Conservation (phyloP, 2,329 filamentous ascomycete genomes). For the Lecanosticta acicola region DNA sequence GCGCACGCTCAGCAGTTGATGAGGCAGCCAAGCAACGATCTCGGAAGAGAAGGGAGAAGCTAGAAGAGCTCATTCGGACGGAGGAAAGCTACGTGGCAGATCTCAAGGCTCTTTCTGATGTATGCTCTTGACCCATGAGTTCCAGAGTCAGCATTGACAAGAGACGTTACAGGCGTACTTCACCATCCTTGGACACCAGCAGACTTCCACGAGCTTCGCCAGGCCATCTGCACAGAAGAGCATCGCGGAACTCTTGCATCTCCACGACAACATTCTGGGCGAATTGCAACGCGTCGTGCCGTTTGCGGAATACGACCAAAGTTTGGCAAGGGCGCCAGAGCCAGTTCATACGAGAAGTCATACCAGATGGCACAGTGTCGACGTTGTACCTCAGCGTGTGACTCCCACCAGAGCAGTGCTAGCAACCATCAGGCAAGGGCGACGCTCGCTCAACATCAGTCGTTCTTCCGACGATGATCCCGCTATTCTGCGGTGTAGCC, state of each 20-base stretch:
- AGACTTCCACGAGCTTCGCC: constrained; percentile 24
- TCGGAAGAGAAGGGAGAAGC: constrained; percentile 67
- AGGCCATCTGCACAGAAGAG: constrained; percentile 27
- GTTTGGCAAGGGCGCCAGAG: constrained; percentile 10
- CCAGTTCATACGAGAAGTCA: constrained; percentile 34
- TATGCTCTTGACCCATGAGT: constrained; percentile 39
- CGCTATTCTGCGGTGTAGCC: constrained; percentile 43
- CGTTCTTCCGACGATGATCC: constrained; percentile 36
- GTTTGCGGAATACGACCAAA: constrained; percentile 49
- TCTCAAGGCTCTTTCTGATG: constrained; percentile 78
- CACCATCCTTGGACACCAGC: constrained; percentile 33
- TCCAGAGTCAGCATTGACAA: background rate
- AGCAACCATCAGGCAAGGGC: constrained; percentile 31
- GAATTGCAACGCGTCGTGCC: constrained; percentile 68
- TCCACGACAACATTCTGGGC: constrained; percentile 76
- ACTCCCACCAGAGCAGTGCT: constrained; percentile 27
- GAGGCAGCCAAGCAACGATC: constrained; percentile 65
- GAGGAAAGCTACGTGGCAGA: constrained; percentile 88
- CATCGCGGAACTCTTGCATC: constrained; percentile 64
- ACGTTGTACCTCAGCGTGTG: constrained; percentile 37
- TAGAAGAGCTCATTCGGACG: constrained; percentile 79
- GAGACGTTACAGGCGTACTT: constrained; percentile 37
- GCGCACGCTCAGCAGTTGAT: constrained; percentile 50
- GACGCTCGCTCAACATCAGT: constrained; percentile 44
- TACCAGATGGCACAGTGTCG: constrained; percentile 45